These are phyloP conservation scores for Monosporozyma aquatica DNA, from an alignment of 805 yeast genomes.

Conservation along the genomic window DNA sequence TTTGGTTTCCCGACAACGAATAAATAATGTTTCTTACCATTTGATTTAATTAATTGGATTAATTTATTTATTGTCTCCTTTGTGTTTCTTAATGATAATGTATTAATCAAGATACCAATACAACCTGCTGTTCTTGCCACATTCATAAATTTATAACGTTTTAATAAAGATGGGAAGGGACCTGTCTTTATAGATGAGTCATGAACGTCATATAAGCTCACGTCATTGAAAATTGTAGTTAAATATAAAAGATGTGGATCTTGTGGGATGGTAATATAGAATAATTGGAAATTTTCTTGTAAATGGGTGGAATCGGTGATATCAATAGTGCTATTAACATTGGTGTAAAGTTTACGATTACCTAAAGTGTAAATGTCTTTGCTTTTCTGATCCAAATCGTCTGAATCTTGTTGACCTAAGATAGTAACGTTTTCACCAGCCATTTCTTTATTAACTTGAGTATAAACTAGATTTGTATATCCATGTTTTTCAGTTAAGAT, in stretches of 20 bases:
- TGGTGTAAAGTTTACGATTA: conserved; percentile 27
- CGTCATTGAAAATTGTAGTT: conserved; percentile 55
- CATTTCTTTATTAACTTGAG: conserved; percentile 32
- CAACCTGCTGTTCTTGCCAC: conserved; percentile 87
- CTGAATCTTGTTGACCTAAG: conserved; percentile 31
- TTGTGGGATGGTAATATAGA: conserved; percentile 67
- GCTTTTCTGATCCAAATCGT: conserved; percentile 5
- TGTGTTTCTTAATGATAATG: conserved; percentile 73
- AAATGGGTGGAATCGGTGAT: conserved; percentile 9
- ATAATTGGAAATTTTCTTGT: conserved; percentile 44
- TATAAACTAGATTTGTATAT: conserved; percentile 32
- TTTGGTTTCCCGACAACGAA: conserved; percentile 98
- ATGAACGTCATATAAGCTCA: conserved; percentile 42
- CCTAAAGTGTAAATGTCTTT: conserved; percentile 28
- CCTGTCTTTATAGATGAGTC: conserved; percentile 35
- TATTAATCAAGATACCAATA: conserved; percentile 82
- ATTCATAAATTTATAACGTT: conserved; percentile 78
- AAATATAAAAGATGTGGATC: conserved; percentile 70
- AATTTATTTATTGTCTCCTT: conserved; percentile 55
- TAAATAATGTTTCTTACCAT: conserved; percentile 85
- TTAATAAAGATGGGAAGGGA: conserved; percentile 72
- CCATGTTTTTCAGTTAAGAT: conserved; percentile 24
- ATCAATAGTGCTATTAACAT: conserved; percentile 6
- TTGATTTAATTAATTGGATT: conserved; percentile 49
- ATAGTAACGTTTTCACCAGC: conserved; percentile 31